These are phyloP conservation scores for Cercospora janseana DNA, from an alignment of 2,329 filamentous ascomycete species.

Conservation along the genomic window DNA sequence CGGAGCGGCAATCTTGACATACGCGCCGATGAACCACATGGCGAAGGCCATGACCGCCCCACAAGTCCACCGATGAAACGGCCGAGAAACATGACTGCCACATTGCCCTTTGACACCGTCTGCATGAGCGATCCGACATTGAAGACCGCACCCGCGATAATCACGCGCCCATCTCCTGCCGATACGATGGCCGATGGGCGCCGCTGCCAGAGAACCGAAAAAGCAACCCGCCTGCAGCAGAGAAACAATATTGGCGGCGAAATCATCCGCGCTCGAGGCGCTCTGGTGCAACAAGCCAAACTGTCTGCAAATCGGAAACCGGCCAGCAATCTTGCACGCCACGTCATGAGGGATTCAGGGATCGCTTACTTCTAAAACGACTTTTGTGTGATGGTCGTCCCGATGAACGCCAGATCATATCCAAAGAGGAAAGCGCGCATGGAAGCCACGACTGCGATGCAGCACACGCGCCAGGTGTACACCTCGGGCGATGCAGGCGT, in stretches of 20 bases:
- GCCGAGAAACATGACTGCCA: constrained; percentile 45
- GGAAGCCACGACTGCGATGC: constrained; percentile 20
- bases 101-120: constrained; percentile 49
- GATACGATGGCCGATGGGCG: constrained; percentile 14
- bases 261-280: constrained; percentile 8
- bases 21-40: constrained; percentile 69
- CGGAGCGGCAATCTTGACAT: constrained; percentile 62
- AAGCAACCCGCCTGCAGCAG: constrained; percentile 23
- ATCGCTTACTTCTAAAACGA: constrained; percentile 14
- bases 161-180: constrained; percentile 16
- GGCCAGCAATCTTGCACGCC: not conserved
- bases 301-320: not conserved
- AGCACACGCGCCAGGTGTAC: constrained; percentile 22
- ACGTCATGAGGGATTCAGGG: not conserved
- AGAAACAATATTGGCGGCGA: constrained; percentile 26
- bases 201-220: constrained; percentile 20
- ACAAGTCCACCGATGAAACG: constrained; percentile 23
- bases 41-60: constrained; percentile 51
- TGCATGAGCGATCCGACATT: constrained; percentile 23
- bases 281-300: constrained; percentile 20
- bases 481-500: constrained; percentile 17
- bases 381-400: constrained; percentile 24
- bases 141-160: constrained; percentile 19
- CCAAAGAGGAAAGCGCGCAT: constrained; percentile 27
- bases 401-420: constrained; percentile 27